These are phyloP conservation scores for Arctium lappa DNA, from an alignment of 129 eudicot genomes.

Conservation along the genomic window DNA sequence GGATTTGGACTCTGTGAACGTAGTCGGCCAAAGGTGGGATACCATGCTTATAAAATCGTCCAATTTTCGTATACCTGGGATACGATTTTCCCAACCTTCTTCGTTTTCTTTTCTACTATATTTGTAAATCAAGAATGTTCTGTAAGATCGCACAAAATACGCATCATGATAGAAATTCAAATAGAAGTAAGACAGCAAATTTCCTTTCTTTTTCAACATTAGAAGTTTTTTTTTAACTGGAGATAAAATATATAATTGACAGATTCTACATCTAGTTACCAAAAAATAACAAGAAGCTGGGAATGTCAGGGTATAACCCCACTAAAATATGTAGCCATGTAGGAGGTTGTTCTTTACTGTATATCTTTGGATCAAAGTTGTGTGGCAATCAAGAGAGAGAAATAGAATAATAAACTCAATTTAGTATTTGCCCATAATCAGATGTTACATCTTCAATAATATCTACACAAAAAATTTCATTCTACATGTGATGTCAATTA, in stretches of 20 bases:
- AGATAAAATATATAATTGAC: neutral
- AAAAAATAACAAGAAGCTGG: neutral
- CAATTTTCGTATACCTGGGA: neutral
- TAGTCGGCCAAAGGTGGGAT: neutral
- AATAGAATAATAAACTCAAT: neutral
- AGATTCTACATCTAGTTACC: neutral
- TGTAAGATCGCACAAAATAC: neutral
- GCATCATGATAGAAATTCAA: neutral
- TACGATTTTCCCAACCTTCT: neutral
- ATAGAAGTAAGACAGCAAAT: neutral
- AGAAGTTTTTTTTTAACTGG: neutral
- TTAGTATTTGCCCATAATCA: neutral
- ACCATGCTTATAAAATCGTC: neutral
- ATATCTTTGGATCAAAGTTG: neutral
- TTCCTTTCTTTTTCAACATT: neutral
- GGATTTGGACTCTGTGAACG: neutral
- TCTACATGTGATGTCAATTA: neutral
- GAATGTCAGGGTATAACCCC: neutral
- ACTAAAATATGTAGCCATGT: neutral
- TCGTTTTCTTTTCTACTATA: neutral
- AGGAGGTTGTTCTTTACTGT: neutral
- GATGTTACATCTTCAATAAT: constrained; percentile 12
- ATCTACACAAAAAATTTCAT: neutral
- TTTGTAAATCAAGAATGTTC: neutral
- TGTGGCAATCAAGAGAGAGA: neutral